Percentiles rank a stretch among this genome's conserved stretches.
Evolutionary conservation across 1,284 basidiomycete genomes (phyloP).

Genomic region (Schizopora paradoxa): DNA sequence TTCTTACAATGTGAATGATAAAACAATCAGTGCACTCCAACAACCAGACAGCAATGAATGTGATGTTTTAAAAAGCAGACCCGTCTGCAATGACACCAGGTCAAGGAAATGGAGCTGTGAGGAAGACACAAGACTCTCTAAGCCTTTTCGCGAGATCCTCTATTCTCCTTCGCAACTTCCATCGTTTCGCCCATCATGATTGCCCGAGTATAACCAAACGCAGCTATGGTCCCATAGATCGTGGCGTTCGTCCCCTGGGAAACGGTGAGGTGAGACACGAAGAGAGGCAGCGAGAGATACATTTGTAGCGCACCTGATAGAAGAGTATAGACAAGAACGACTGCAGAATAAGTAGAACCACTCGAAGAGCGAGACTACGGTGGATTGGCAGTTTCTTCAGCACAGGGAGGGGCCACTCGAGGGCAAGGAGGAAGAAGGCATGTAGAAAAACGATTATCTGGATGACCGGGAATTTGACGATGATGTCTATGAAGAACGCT

Average conservation of each 20-base stretch:
- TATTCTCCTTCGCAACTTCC: constrained; percentile 58
- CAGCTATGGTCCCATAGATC: constrained; percentile 67
- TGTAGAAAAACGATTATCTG: constrained; percentile 62
- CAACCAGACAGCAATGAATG: too few species aligned
- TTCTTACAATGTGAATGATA: too few species aligned
- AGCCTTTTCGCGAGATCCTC: constrained; percentile 50
- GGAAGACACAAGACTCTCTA: constrained; percentile 33
- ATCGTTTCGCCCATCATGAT: constrained; percentile 60
- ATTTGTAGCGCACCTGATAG: constrained; percentile 68
- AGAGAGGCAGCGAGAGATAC: neutral
- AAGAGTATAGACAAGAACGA: constrained; percentile 62
- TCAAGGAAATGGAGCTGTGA: constrained; percentile 10
- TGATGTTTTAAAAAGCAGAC: constrained; percentile 15
- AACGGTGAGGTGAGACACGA: constrained; percentile 7
- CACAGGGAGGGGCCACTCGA: constrained; percentile 64
- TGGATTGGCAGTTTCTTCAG: constrained; percentile 53
- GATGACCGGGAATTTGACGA: constrained; percentile 69
- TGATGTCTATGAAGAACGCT: constrained; percentile 61
- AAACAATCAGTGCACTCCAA: too few species aligned
- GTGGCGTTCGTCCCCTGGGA: constrained; percentile 70
- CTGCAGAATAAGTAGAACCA: constrained; percentile 61
- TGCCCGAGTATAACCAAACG: constrained; percentile 58
- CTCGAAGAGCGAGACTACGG: constrained; percentile 58
- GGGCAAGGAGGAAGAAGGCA: constrained; percentile 48
- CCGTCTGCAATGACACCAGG: constrained; percentile 9